A percentile compares a stretch with the other conserved stretches of the same genome.
phyloP scores from a whole-genome alignment of 148 eudicot genomes.

The Beta vulgaris region DNA sequence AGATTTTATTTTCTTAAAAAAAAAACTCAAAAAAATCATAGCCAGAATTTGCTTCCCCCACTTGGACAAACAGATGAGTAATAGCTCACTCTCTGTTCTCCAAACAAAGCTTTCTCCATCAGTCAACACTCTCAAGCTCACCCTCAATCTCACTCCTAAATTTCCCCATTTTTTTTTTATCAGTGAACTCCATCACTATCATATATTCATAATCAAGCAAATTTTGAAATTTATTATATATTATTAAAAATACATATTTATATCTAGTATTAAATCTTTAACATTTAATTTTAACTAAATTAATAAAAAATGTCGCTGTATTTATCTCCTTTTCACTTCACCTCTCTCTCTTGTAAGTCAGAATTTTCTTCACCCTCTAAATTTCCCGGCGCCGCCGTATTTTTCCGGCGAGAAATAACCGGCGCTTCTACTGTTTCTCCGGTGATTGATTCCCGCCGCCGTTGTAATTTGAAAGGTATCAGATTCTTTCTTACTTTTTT shows the following conservation, averaged over 20 bases:
- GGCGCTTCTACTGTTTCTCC: constrained; percentile 15
- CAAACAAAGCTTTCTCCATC: not conserved
- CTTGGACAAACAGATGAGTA: not conserved
- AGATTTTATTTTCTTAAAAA: not conserved
- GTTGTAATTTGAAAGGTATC: constrained; percentile 43
- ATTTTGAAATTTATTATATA: not conserved
- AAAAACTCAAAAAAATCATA: not conserved
- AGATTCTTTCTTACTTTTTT: not conserved
- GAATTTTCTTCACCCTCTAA: constrained; percentile 14
- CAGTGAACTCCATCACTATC: not conserved
- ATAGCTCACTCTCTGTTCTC: not conserved
- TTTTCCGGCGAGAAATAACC: constrained; percentile 30
- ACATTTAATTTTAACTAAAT: no score
- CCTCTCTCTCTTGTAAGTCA: constrained; percentile 18
- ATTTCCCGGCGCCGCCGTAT: constrained; percentile 23
- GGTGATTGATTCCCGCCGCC: constrained; percentile 28
- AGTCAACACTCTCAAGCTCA: not conserved
- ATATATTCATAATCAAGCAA: not conserved
- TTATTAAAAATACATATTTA: no score
- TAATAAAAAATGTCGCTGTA: constrained; percentile 48
- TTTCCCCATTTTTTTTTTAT: not conserved
- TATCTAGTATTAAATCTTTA: no score
- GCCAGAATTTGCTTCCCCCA: constrained; percentile 11
- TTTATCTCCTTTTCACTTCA: constrained; percentile 43
- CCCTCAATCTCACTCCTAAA: constrained; percentile 3